Conservation (phyloP, 441 rosid genomes). For the Rhodomyrtus psidioides region DNA sequence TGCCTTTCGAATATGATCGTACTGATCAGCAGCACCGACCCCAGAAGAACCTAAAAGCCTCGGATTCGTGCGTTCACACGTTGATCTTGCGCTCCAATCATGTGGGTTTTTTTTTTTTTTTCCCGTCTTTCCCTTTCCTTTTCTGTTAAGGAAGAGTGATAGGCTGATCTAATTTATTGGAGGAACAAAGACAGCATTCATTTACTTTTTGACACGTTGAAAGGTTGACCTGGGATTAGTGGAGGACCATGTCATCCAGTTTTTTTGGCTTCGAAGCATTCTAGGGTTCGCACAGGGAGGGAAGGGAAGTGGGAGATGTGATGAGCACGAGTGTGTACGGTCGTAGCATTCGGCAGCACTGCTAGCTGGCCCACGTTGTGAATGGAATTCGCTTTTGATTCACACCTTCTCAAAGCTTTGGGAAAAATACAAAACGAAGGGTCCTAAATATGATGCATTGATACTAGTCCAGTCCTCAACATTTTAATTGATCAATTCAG, state of each 20-base stretch:
- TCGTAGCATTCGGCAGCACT: background rate
- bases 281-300: background rate
- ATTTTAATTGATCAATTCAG: too few relatives aligned
- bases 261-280: background rate
- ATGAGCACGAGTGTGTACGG: background rate
- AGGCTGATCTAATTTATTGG: background rate
- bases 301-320: background rate
- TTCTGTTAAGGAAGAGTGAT: background rate
- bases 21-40: background rate
- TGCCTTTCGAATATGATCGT: background rate
- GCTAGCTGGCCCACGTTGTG: background rate
- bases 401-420: background rate
- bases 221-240: background rate
- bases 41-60: background rate
- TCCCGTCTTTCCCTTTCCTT: too few relatives aligned
- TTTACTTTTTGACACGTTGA: background rate
- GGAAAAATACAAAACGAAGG: too few relatives aligned
- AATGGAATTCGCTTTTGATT: background rate
- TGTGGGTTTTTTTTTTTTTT: background rate
- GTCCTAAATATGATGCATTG: too few relatives aligned
- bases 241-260: background rate
- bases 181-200: background rate
- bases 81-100: background rate
- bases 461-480: too few relatives aligned
- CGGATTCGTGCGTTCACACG: background rate